phyloP scores from a whole-genome alignment of 108 stramenopile genomes.

The Fistulifera pelliculosa region DNA sequence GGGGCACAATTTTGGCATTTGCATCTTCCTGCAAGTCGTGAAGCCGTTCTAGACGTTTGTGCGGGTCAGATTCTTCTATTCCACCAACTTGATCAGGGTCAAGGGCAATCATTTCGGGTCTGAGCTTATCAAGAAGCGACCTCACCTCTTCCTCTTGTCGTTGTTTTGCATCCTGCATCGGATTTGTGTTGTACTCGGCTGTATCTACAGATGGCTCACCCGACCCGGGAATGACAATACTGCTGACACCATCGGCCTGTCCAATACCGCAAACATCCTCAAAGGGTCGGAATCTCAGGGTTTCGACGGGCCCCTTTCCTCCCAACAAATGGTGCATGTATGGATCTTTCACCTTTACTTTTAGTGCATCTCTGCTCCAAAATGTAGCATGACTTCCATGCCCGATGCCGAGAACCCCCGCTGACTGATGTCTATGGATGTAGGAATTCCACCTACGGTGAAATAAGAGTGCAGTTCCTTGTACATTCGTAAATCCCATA shows the following conservation, averaged over 20 bases:
- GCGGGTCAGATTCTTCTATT: slow-evolving; percentile 67
- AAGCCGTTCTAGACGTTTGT: slow-evolving; percentile 45
- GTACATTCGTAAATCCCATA: slow-evolving; percentile 96
- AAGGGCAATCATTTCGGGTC: slow-evolving; percentile 91
- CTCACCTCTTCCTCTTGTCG: slow-evolving; percentile 94
- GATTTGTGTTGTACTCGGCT: slow-evolving; percentile 85
- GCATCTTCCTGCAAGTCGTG: slow-evolving; percentile 58
- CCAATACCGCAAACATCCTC: slow-evolving; percentile 96
- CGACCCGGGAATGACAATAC: slow-evolving; percentile 93
- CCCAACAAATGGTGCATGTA: slow-evolving; percentile 86
- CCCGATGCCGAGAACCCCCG: slow-evolving; percentile 82
- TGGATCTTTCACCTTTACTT: slow-evolving; percentile 59
- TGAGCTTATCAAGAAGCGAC: slow-evolving; percentile 89
- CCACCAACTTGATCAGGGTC: slow-evolving; percentile 85
- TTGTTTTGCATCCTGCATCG: slow-evolving; percentile 84
- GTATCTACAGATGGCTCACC: slow-evolving; percentile 95
- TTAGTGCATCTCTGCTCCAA: slow-evolving; percentile 80
- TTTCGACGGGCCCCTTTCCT: slow-evolving; percentile 51
- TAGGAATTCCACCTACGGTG: slow-evolving; percentile 51
- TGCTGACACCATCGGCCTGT: slow-evolving; percentile 80
- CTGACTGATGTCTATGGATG: slow-evolving; percentile 85
- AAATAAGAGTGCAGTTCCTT: slow-evolving; percentile 55
- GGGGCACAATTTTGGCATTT: slow-evolving; percentile 33
- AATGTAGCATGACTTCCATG: slow-evolving; percentile 81
- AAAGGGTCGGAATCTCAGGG: slow-evolving; percentile 88